Base-by-base conservation (phyloP, 306 rosid species). In the Fragaria vesca region DNA sequence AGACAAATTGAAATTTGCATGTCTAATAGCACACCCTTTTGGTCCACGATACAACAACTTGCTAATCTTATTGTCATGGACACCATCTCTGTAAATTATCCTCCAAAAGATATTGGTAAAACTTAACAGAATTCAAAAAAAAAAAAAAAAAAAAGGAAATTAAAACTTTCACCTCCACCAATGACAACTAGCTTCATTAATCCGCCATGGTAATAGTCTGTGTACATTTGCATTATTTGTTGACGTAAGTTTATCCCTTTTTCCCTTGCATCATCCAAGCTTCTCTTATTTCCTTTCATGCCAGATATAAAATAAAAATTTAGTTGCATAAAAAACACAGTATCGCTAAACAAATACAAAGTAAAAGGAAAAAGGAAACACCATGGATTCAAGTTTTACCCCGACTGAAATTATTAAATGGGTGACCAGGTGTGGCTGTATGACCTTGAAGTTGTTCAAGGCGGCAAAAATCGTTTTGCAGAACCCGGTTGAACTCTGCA, bases 141-240 rank as follows among this genome's bases (percentile, higher is more conserved):
- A 2, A 42, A 1, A 42, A 1, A 55, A 69, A 81, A 48, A 6
- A 40, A 69, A 81, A 48, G 16, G 30, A 18, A 62, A 80, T 58
- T 75, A 38, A 58, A 73, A 82, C 42, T 66, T 82, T 82, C 79
- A 89, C 97, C 99, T 91, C 99, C 99, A 78, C 99, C 99, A 86
- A 95, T 93, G 83, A 95, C 86, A 80, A 87, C 97, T 69, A 95
- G 93, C 89, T 90, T 95, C 99, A 95, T 95, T 58, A 95, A 82
- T 86, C 97, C 99, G 77, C 97, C 99, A 78, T 93, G 97, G 90
- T 95, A 95, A 87, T 86, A 85, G 80, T 88, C 84, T 52, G 54
- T 51, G 79, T 87, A 95, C 76, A 95, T 74, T 80, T 88, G 86
- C 78, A 93, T 78, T 85, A 93, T 90, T 69, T 86, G 93, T 73